These are phyloP conservation scores for Pyrenopolyporus hunteri DNA, from an alignment of 495 filamentous ascomycete species.

Conservation along the genomic window DNA sequence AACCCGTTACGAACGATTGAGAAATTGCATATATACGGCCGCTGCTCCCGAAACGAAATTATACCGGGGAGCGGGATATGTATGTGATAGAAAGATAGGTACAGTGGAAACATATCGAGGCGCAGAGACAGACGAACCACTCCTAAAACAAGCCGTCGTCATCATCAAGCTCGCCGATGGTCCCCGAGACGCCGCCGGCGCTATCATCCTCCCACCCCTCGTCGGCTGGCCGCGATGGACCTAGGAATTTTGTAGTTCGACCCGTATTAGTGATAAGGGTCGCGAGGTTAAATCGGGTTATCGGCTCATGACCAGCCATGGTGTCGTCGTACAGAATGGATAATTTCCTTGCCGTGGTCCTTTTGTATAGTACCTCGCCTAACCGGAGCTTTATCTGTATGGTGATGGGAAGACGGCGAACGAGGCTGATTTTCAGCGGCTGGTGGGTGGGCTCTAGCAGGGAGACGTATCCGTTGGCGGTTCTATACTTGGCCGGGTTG, in stretches of 20 bases:
- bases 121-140: background rate
- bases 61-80: background rate
- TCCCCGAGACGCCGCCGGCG: no score
- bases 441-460: slow-evolving; percentile 25
- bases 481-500: slow-evolving; percentile 42
- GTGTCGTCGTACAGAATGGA: slow-evolving; percentile 5
- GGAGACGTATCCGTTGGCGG: slow-evolving; percentile 37
- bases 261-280: slow-evolving; percentile 15
- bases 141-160: slow-evolving; percentile 16
- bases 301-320: slow-evolving; percentile 12
- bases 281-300: slow-evolving; percentile 9
- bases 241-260: background rate
- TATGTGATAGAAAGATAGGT: background rate
- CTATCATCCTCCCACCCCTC: background rate
- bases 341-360: background rate
- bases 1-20: background rate
- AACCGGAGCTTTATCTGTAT: slow-evolving; percentile 16
- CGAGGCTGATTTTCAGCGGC: background rate
- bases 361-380: background rate
- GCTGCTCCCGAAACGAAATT: background rate
- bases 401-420: background rate
- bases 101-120: slow-evolving; percentile 1
- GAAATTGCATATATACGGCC: background rate
- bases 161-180: no score
- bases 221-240: background rate